Evolutionary conservation across 129 eudicot species (phyloP), one percentile per base, ranked within the genome.

Genomic region (Centella asiatica): DNA sequence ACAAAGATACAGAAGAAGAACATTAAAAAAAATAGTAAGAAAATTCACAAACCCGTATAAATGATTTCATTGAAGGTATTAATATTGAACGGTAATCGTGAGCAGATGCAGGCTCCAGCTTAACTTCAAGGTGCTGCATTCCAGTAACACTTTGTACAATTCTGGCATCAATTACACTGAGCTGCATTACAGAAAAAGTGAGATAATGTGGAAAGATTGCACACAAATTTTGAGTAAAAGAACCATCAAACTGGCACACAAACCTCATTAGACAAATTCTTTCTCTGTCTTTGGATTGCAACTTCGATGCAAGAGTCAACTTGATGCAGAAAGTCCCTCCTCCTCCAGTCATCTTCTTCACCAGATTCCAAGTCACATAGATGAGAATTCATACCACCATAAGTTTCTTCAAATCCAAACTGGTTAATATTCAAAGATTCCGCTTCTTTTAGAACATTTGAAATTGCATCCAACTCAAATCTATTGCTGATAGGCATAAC

Each of bases 271-370:
- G 89, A 77, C 25, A 80, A 67, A 19, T 80, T 86, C 44, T 93
- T 95, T 69, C 85, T 93, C 82, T 78, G 96, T 72, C 90, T 85
- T 76, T 85, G 99, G 57, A 93, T 77, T 64, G 88, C 81, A 67
- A 71, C 78, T 74, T 80, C 89, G 24, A 88, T 71, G 70, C 87
- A 80, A 67, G 95, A 74, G 74, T 93, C 95, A 62, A 77, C 69
- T 70, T 82, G 86, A 69, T 82, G 83, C 64, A 82, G 58, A 66
- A 74, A 74, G 57, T 92, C 94, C 77, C 82, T 84, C 19, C 67
- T 68, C 60, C 76, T 84, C 95, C 99, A 80, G 57, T 92, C 82
- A 54, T 73, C 76, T 20, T 84, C 86, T 74, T 82, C 86, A 58
- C 90, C 95, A 5, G 86, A 64, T 76, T 84, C 99, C 57, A 87